Evolutionary conservation across 129 eudicot species (phyloP).

Genomic region (Chrysanthemum seticuspe): DNA sequence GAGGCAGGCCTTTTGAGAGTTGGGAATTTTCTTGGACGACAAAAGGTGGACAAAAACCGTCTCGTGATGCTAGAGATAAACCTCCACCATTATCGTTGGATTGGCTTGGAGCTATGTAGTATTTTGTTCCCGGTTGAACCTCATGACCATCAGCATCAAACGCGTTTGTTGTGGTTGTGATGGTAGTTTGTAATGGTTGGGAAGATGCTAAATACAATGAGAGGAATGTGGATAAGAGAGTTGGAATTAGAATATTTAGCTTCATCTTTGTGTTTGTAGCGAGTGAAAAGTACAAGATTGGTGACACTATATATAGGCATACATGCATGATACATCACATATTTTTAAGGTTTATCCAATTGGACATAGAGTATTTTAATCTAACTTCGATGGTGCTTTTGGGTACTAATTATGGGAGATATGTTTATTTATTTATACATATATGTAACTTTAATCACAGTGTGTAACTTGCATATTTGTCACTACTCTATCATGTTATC

Average conservation of each 20-base stretch:
- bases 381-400: too few relatives aligned
- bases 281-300: slow-evolving; percentile 16
- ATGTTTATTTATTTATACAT: too few relatives aligned
- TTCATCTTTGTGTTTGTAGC: slow-evolving; percentile 26
- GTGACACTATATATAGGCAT: slow-evolving; percentile 32
- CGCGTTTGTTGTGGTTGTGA: slow-evolving; percentile 4
- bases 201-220: slow-evolving; percentile 17
- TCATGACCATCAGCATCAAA: slow-evolving; percentile 53
- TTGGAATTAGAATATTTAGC: slow-evolving; percentile 12
- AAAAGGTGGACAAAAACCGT: slow-evolving; percentile 53
- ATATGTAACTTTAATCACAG: neutral
- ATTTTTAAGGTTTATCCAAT: slow-evolving; percentile 1
- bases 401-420: too few relatives aligned
- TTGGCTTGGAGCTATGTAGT: slow-evolving; percentile 39
- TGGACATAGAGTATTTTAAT: neutral
- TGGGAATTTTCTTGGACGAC: slow-evolving; percentile 54
- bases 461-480: neutral
- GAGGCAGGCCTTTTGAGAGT: slow-evolving; percentile 51
- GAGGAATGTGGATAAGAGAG: slow-evolving; percentile 28
- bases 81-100: slow-evolving; percentile 50
- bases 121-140: slow-evolving; percentile 42
- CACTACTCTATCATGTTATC: too few relatives aligned
- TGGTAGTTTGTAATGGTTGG: slow-evolving; percentile 14
- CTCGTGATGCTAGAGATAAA: slow-evolving; percentile 51
- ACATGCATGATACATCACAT: neutral